phyloP scores from a whole-genome alignment of 495 filamentous ascomycete genomes.

The Bacidia rubella region DNA sequence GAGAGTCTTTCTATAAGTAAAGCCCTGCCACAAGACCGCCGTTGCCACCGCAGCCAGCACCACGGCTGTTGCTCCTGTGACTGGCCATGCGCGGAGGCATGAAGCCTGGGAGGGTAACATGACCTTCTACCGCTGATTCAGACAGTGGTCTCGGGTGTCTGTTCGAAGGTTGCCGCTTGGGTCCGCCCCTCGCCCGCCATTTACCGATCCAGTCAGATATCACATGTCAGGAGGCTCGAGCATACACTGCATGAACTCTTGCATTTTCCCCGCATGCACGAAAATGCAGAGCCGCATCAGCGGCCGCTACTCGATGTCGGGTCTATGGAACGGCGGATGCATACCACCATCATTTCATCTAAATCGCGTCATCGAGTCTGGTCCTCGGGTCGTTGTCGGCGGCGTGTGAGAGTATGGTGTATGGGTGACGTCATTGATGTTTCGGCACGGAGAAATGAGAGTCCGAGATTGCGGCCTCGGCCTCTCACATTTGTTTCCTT shows the following conservation, averaged over 20 bases:
- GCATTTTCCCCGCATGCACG: background rate
- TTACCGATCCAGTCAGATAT: background rate
- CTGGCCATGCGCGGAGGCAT: background rate
- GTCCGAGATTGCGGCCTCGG: background rate
- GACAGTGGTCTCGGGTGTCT: background rate
- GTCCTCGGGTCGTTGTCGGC: too few relatives aligned
- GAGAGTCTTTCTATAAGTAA: background rate
- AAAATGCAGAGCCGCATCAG: background rate
- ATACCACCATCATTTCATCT: too few relatives aligned
- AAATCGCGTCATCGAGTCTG: too few relatives aligned
- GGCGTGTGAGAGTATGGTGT: too few relatives aligned
- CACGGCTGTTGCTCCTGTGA: background rate
- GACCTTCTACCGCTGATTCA: background rate
- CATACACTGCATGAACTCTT: background rate
- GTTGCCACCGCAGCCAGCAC: background rate
- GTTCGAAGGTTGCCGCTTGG: background rate
- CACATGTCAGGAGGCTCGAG: too few relatives aligned
- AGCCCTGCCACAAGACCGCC: background rate
- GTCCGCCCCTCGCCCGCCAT: background rate
- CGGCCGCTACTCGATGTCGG: background rate
- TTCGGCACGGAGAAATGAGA: background rate
- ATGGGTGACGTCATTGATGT: background rate
- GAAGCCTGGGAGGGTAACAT: background rate
- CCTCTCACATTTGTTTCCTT: too few relatives aligned
- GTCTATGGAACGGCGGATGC: too few relatives aligned